Percentiles rank a stretch among this genome's conserved stretches.
Conservation (phyloP, 2,329 filamentous ascomycete genomes). For the Ceratocystis cacaofunesta region DNA sequence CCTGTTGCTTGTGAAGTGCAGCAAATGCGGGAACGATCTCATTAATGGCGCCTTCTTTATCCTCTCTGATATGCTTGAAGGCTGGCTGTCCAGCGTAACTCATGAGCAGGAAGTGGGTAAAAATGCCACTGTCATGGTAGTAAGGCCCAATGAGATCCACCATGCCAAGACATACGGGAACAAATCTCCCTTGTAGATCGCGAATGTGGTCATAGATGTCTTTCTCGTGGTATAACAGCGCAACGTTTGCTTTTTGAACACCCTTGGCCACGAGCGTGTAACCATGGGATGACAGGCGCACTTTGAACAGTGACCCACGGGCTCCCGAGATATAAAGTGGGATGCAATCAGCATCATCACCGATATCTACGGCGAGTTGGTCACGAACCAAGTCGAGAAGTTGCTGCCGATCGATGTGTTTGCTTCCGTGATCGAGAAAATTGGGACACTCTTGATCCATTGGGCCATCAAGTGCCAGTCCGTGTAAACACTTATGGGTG, state of each 20-base stretch:
- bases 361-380: too few relatives aligned
- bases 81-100: neutral
- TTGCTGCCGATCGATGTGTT: too few relatives aligned
- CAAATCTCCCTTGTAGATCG: neutral
- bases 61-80: neutral
- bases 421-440: neutral
- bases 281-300: too few relatives aligned
- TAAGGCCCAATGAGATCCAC: neutral
- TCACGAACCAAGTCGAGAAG: too few relatives aligned
- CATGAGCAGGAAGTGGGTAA: neutral
- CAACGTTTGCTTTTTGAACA: too few relatives aligned
- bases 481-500: neutral
- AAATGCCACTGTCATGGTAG: too few relatives aligned
- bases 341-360: too few relatives aligned
- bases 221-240: neutral
- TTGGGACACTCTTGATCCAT: neutral
- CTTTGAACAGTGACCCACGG: too few relatives aligned
- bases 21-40: neutral
- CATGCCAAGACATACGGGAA: neutral
- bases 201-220: neutral
- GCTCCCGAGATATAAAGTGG: too few relatives aligned
- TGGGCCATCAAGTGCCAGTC: neutral
- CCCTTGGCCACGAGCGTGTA: too few relatives aligned
- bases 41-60: neutral
- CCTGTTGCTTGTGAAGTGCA: neutral